Evolutionary conservation across 2,329 filamentous ascomycete genomes (phyloP).

Genomic region (Thelonectria rubi): DNA sequence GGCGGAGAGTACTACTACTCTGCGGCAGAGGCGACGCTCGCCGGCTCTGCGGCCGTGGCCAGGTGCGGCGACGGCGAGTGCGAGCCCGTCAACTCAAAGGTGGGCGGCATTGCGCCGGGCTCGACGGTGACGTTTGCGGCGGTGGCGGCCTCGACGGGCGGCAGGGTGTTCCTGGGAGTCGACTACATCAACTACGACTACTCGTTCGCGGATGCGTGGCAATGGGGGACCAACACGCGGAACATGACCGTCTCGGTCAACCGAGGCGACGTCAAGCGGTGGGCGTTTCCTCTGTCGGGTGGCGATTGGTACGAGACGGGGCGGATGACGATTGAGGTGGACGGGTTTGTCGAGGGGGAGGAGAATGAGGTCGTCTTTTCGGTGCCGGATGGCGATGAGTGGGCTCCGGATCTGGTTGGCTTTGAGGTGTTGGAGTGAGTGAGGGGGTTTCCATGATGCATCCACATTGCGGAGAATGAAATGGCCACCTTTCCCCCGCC

Average conservation of each 20-base stretch:
- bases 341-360: conserved; percentile 54
- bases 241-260: conserved; percentile 62
- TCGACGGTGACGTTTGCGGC: conserved; percentile 49
- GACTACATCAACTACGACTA: conserved; percentile 64
- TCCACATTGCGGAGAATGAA: too few relatives aligned
- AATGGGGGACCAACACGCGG: conserved; percentile 56
- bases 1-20: conserved; percentile 55
- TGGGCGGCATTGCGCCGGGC: conserved; percentile 49
- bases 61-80: conserved; percentile 52
- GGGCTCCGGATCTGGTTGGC: conserved; percentile 55
- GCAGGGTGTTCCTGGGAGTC: conserved; percentile 54
- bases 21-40: conserved; percentile 47
- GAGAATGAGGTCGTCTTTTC: conserved; percentile 51
- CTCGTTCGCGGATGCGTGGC: conserved; percentile 52
- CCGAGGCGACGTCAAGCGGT: conserved; percentile 50
- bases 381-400: conserved; percentile 36
- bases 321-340: conserved; percentile 54
- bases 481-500: too few relatives aligned
- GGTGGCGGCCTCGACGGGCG: conserved; percentile 42
- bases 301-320: conserved; percentile 61
- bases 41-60: conserved; percentile 47
- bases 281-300: conserved; percentile 60
- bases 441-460: too few relatives aligned
- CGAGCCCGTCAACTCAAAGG: conserved; percentile 54
- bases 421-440: conserved; percentile 46